These are phyloP conservation scores for Starmerella geochares DNA, from an alignment of 805 yeast genomes.

Conservation along the genomic window DNA sequence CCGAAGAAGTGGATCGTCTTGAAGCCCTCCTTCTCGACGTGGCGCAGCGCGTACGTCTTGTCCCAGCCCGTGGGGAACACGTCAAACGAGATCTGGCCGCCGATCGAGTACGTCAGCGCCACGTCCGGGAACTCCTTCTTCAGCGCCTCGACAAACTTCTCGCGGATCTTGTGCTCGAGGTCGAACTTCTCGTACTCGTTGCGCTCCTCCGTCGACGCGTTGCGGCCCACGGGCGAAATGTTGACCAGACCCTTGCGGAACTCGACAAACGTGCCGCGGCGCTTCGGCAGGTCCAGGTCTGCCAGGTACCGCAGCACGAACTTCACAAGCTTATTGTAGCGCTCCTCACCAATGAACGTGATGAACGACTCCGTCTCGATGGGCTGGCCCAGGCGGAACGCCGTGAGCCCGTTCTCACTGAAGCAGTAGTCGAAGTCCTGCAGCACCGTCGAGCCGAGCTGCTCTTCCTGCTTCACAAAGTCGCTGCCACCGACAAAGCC, in stretches of 20 bases:
- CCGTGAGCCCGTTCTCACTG: conserved; percentile 96
- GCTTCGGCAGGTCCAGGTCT: conserved; percentile 79
- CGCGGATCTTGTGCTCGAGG: conserved; percentile 69
- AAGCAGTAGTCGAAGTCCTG: conserved; percentile 87
- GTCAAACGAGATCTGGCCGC: conserved; percentile 98
- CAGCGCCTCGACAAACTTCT: conserved; percentile 72
- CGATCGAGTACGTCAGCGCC: conserved; percentile 90
- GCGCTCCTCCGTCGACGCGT: conserved; percentile 90
- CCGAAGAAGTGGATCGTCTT: conserved; percentile 93
- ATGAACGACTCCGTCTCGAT: conserved; percentile 91
- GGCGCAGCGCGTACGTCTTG: conserved; percentile 94
- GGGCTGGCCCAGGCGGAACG: conserved; percentile 81
- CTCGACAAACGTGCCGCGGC: conserved; percentile 98
- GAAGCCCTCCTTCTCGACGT: conserved; percentile 77
- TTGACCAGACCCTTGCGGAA: conserved; percentile 99
- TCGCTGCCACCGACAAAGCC: conserved; percentile 99
- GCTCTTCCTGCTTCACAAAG: conserved; percentile 88
- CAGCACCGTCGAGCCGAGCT: conserved; percentile 70
- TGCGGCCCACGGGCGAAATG: conserved; percentile 97
- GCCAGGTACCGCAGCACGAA: conserved; percentile 78
- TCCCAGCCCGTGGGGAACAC: conserved; percentile 99
- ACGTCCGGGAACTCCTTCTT: conserved; percentile 72
- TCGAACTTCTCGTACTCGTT: conserved; percentile 83
- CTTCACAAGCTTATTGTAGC: conserved; percentile 79
- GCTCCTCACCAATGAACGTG: conserved; percentile 88